Evolutionary conservation across 495 filamentous ascomycete species (phyloP), one percentile per base, ranked within the genome.

Genomic region (Penicillium paradoxum): DNA sequence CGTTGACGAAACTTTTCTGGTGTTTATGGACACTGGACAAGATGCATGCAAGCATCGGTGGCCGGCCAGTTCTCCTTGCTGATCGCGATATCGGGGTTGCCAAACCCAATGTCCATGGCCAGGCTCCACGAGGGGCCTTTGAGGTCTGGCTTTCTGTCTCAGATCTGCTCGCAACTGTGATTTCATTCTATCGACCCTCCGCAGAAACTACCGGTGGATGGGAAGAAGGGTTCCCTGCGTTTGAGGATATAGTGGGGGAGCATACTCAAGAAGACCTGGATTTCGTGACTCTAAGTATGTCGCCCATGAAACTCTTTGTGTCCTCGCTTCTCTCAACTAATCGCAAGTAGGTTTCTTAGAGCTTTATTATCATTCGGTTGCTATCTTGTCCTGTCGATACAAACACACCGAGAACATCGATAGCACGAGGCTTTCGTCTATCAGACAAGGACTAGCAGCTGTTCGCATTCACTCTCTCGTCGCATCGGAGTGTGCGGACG

Each of bases 1-100:
- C 67, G n/a, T 55, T 73, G n/a, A 73, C 78, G 6, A 65, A 71
- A 11, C 66, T 88, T 0, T 86, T 88, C 51, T 87, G 83, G 72
- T 83, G 81, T 36, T 55, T 89, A 13, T 88, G 84, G 79, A 79
- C 82, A 10, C 59, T 89, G 7, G 86, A 90, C 59, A 79, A 84
- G 34, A 69, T 86, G 33, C 81, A 83, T 51, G 77, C 80, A 5
- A 75, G 79, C 18, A 81, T 86, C 36, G 80, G 82, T 47, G 85
- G 82, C 22, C 74, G 86, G 4, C 84, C 86, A 2, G 70, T 85
- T 38, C 58, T 87, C 21, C 76, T 90, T 55, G 79, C 84, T 49
- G 85, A 89, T 51, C 71, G 79, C 24, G 86, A 90, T 57, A 73
- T 83, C 43, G 73, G 80, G 18, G 67, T 74, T 22, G 55, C 65